These are phyloP conservation scores for Beauveria sp. DNA, from an alignment of 2,329 filamentous ascomycete species.

Conservation along the genomic window DNA sequence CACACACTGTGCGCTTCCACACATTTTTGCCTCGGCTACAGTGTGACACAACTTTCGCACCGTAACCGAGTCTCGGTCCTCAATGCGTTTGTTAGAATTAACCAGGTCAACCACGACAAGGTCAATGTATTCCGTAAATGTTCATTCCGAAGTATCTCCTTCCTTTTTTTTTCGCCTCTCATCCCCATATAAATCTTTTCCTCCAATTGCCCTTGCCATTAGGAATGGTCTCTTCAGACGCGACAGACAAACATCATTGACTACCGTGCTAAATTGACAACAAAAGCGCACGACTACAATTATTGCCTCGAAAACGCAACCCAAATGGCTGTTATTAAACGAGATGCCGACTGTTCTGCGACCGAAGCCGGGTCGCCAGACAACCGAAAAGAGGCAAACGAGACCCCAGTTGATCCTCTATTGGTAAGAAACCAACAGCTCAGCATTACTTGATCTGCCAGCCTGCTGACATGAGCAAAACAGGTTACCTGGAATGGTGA, in stretches of 20 bases:
- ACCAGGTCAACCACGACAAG: neutral
- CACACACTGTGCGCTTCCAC: neutral
- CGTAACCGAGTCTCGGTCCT: neutral
- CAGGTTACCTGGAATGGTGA: conserved; percentile 38
- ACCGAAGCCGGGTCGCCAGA: neutral
- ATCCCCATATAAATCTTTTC: neutral
- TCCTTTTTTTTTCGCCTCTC: neutral
- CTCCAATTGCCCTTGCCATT: neutral
- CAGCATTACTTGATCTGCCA: neutral
- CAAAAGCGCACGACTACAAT: neutral
- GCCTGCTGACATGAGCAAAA: neutral
- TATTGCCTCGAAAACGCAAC: neutral
- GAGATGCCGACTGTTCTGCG: neutral
- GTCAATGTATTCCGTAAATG: neutral
- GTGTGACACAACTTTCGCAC: neutral
- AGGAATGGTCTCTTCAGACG: neutral
- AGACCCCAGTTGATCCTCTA: neutral
- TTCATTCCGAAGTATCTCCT: neutral
- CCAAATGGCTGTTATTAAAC: neutral
- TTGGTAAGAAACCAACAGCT: neutral
- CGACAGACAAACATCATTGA: neutral
- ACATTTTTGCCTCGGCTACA: neutral
- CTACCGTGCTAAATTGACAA: neutral
- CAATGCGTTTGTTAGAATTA: neutral
- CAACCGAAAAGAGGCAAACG: neutral